These are phyloP conservation scores for Baudoinia panamericana DNA, from an alignment of 495 filamentous ascomycete species.

Conservation along the genomic window DNA sequence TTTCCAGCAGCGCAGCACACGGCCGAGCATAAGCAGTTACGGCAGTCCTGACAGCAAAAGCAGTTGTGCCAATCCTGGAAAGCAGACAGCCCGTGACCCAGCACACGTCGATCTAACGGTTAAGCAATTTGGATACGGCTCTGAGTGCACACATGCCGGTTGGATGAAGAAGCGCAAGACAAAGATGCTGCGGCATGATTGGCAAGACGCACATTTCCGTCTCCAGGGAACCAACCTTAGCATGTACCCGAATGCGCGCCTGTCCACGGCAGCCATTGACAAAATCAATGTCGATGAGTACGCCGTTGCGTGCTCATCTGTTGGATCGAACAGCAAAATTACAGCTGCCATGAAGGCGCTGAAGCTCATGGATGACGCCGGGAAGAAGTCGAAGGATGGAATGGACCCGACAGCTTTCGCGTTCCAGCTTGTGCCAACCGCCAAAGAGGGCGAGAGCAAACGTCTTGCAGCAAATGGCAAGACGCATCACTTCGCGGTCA, in stretches of 20 bases:
- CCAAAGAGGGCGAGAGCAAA: slow-evolving; percentile 32
- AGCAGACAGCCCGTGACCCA: slow-evolving; percentile 6
- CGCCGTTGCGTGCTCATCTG: slow-evolving; percentile 74
- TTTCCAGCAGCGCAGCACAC: too few relatives aligned
- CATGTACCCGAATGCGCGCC: slow-evolving; percentile 59
- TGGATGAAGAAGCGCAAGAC: slow-evolving; percentile 94
- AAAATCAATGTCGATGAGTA: slow-evolving; percentile 92
- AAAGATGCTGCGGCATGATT: slow-evolving; percentile 78
- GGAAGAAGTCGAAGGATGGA: slow-evolving; percentile 28
- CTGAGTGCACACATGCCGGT: slow-evolving; percentile 52
- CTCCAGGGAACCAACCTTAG: slow-evolving; percentile 71
- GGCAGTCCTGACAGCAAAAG: slow-evolving; percentile 5
- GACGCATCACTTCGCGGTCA: slow-evolving; percentile 89
- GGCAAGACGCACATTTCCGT: slow-evolving; percentile 80
- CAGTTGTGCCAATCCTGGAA: not conserved
- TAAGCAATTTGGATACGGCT: slow-evolving; percentile 16
- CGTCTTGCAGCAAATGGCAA: slow-evolving; percentile 39
- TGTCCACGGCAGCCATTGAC: slow-evolving; percentile 50
- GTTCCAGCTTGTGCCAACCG: slow-evolving; percentile 80
- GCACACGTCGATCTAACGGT: slow-evolving; percentile 6
- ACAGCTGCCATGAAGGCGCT: slow-evolving; percentile 79
- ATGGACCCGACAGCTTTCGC: slow-evolving; percentile 53
- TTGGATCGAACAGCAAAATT: slow-evolving; percentile 60
- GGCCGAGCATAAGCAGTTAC: slow-evolving; percentile 1
- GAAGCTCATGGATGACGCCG: slow-evolving; percentile 43